Evolutionary conservation across 2,329 filamentous ascomycete genomes (phyloP).

Genomic region (Paracoccidioides brasiliensis): DNA sequence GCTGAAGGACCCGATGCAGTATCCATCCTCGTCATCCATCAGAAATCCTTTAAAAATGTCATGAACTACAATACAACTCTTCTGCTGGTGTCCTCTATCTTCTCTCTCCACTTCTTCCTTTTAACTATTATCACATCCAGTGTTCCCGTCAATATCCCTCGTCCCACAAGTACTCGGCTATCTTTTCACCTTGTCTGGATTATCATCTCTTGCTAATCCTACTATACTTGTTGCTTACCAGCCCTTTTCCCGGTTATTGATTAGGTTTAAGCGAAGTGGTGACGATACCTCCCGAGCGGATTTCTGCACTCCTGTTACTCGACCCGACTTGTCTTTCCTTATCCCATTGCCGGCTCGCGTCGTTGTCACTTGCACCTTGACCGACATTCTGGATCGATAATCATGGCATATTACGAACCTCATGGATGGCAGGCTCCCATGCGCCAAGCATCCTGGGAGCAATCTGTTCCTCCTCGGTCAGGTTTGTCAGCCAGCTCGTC

Average conservation of each 20-base stretch:
- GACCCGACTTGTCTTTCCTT: neutral
- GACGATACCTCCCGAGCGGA: neutral
- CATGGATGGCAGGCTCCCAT: conserved; percentile 49
- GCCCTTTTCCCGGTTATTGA: neutral
- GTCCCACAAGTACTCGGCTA: neutral
- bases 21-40: too few relatives aligned
- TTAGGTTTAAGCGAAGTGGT: neutral
- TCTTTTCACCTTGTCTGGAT: neutral
- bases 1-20: neutral
- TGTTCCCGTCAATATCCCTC: neutral
- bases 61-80: neutral
- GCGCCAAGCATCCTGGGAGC: conserved; percentile 59
- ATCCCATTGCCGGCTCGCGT: neutral
- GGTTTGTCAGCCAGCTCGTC: conserved; percentile 35
- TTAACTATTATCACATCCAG: neutral
- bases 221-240: conserved; percentile 3
- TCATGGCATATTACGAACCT: conserved; percentile 60
- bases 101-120: neutral
- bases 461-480: conserved; percentile 58
- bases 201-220: conserved; percentile 12
- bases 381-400: conserved; percentile 9
- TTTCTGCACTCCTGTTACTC: neutral
- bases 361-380: neutral
- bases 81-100: neutral
- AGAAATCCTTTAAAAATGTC: too few relatives aligned